A percentile compares a stretch with the other conserved stretches of the same genome.
phyloP scores from a whole-genome alignment of 75 land plant species.

The Sequoiadendron giganteum region DNA sequence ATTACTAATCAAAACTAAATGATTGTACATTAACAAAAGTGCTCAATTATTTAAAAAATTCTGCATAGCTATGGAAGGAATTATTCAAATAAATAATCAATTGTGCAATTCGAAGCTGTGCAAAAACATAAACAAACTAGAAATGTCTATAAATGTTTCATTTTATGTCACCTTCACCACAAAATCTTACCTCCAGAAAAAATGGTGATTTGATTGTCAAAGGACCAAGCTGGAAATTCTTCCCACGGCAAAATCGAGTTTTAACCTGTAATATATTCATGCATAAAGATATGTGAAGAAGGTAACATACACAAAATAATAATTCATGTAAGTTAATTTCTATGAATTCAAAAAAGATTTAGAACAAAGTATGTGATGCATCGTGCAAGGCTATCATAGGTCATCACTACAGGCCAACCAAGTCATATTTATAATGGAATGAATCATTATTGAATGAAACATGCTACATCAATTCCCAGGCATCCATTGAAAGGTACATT shows the following conservation, averaged over 20 bases:
- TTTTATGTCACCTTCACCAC: background rate
- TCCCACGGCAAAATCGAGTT: conserved; percentile 4
- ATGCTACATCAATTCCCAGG: background rate
- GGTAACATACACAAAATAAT: background rate
- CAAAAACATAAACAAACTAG: background rate
- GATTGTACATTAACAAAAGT: background rate
- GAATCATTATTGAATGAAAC: background rate
- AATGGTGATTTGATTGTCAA: conserved; percentile 1
- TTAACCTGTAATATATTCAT: conserved; percentile 1
- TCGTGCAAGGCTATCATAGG: background rate
- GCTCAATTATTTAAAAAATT: background rate
- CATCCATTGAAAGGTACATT: background rate
- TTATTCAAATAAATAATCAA: background rate
- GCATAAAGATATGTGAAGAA: background rate
- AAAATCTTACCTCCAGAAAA: conserved; percentile 8
- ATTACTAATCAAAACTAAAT: background rate
- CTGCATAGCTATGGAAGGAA: background rate
- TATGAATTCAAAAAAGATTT: background rate
- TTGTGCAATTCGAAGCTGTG: background rate
- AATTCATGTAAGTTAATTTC: background rate
- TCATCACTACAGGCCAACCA: background rate
- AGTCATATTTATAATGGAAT: background rate
- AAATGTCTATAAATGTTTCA: background rate
- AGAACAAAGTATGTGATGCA: background rate
- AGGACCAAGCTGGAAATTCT: conserved; percentile 11